These are phyloP conservation scores for Gastrolobium villosum DNA, from an alignment of 306 rosid genomes.

Conservation along the genomic window DNA sequence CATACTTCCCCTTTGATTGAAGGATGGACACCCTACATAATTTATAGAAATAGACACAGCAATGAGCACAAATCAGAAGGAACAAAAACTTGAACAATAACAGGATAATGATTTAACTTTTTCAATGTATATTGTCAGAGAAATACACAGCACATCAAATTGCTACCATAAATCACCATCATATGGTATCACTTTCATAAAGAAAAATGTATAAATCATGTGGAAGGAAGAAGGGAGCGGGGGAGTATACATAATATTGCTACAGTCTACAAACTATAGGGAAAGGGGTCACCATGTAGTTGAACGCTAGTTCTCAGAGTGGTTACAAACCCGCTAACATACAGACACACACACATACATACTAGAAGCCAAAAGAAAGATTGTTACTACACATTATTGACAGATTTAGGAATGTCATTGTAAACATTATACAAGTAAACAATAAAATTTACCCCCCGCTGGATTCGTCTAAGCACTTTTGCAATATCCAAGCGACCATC, in stretches of 20 bases:
- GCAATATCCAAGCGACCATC: conserved; percentile 95
- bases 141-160: conserved; percentile 33
- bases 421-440: conserved; percentile 25
- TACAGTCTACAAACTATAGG: conserved; percentile 18
- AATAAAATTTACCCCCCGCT: conserved; percentile 78
- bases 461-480: conserved; percentile 85
- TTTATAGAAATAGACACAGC: conserved; percentile 39
- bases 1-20: conserved; percentile 91
- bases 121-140: background rate
- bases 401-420: conserved; percentile 31
- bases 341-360: background rate
- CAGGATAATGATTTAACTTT: conserved; percentile 16
- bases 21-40: conserved; percentile 91
- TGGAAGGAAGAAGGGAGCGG: background rate
- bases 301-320: background rate
- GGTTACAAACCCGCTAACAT: conserved; percentile 32
- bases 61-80: conserved; percentile 36
- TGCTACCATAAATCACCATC: conserved; percentile 31
- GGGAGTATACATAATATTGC: background rate
- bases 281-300: conserved; percentile 22
- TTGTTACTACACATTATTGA: background rate
- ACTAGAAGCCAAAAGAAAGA: conserved; percentile 22
- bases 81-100: conserved; percentile 24
- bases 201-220: conserved; percentile 24
- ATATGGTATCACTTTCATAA: conserved; percentile 25